Base-by-base conservation (phyloP, 768 basidiomycete genomes). In the Podaxis mareebaensis region DNA sequence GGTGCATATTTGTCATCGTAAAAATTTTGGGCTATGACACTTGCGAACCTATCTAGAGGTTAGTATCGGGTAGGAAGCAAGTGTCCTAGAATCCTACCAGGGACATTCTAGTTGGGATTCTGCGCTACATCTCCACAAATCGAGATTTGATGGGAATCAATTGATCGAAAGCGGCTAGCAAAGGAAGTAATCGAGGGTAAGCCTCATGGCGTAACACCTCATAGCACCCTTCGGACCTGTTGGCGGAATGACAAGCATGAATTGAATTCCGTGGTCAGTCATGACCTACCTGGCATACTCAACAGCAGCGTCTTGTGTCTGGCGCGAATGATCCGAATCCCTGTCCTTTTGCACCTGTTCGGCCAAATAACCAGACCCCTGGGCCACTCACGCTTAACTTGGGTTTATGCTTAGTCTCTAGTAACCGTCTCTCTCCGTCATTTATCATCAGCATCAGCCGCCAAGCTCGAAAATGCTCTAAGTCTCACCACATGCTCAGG, bases 41-140 rank as follows among this genome's bases (percentile, higher is more conserved):
- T 24, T 28, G 26, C 28, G 57, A 39, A 55, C 6, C 36, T 58
- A 42, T 52, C 30, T 39, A 52, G 30, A 38, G 49, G 49, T 39
- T 60, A 38, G 58, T 15, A 48, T 60, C 46, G 48, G 44, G 3
- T 30, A 36, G 58, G n/a, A 52, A 60, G 49, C 58, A 48, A 60
- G 33, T 22, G 20, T 52, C 15, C 4, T 22, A 39, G 38, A 51
- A 40, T 52, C 49, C 36, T 26, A 40, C n/a, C 58, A 60, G 48
- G 58, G 48, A 24, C 15, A 38, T 52, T 60, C 49, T 26, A 52
- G 48, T 26, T 60, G 20, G 58, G 49, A 60, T 60, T 60, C 58
- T 13, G 13, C 22, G 12, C 20, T 60, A 3, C 56, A 57, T 17
- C 39, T 17, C 39, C 52, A 38, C 24, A 61, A 10, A 61, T 61